Conservation (phyloP, 1,284 basidiomycete species). For the Rhodotorula sp. region DNA sequence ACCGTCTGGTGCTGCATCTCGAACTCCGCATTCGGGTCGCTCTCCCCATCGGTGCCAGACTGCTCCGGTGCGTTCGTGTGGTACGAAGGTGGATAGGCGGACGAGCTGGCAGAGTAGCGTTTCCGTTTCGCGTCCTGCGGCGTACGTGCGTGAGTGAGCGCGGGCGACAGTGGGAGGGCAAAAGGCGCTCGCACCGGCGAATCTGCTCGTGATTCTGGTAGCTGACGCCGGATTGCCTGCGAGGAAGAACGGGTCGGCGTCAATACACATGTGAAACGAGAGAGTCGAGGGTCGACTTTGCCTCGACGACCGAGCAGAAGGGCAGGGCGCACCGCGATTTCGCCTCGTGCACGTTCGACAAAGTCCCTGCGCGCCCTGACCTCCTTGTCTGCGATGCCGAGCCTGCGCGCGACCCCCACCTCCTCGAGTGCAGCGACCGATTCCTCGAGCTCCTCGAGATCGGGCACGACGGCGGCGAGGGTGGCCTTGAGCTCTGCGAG, state of each 20-base stretch:
- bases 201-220: neutral
- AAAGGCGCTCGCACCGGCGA: neutral
- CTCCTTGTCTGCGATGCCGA: constrained; percentile 73
- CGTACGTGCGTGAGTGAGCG: too few relatives aligned
- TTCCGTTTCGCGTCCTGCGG: constrained; percentile 11
- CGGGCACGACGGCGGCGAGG: constrained; percentile 72
- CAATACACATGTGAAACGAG: too few relatives aligned
- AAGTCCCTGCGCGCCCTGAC: constrained; percentile 71
- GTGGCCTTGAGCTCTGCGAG: constrained; percentile 66
- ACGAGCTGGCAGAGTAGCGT: constrained; percentile 8
- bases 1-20: constrained; percentile 40
- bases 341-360: constrained; percentile 67
- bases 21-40: constrained; percentile 14
- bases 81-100: constrained; percentile 14
- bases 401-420: constrained; percentile 77
- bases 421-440: constrained; percentile 74
- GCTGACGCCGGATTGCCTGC: constrained; percentile 17
- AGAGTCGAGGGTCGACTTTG: too few relatives aligned
- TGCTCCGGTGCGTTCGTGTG: neutral
- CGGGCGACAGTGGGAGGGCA: too few relatives aligned
- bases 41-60: neutral
- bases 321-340: constrained; percentile 68
- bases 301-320: neutral
- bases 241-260: neutral
- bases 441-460: constrained; percentile 83